These are phyloP conservation scores for Penicillium verhagenii DNA, from an alignment of 495 filamentous ascomycete genomes.

Conservation along the genomic window DNA sequence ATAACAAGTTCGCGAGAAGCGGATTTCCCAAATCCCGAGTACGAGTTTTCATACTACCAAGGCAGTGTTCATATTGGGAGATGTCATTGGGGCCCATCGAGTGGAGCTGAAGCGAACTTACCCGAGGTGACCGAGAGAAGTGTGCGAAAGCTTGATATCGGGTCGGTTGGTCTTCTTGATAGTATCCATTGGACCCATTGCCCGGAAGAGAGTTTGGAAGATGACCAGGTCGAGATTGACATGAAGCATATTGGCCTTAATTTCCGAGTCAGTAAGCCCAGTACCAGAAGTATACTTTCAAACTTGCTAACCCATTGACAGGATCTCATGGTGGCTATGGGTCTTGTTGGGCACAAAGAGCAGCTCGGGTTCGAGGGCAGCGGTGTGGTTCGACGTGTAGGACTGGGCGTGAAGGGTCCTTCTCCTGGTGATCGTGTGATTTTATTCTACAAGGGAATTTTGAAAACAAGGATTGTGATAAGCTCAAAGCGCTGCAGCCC, in stretches of 20 bases:
- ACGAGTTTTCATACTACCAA: slow-evolving; percentile 29
- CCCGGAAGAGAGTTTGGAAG: no score
- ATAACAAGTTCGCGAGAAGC: background rate
- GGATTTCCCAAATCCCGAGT: slow-evolving; percentile 16
- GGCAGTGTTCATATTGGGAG: slow-evolving; percentile 6
- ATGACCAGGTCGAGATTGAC: no score
- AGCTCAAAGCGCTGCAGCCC: slow-evolving; percentile 18
- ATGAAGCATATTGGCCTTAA: no score
- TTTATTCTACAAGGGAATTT: slow-evolving; percentile 28
- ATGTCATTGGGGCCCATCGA: slow-evolving; percentile 33
- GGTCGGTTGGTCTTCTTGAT: background rate
- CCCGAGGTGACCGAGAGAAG: background rate
- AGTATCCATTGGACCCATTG: background rate
- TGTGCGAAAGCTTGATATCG: no score
- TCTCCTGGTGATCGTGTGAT: slow-evolving; percentile 43
- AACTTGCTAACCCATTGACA: background rate
- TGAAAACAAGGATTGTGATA: slow-evolving; percentile 21
- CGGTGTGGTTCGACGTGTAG: slow-evolving; percentile 38
- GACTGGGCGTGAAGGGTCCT: slow-evolving; percentile 21
- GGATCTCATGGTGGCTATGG: slow-evolving; percentile 41
- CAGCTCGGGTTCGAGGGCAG: slow-evolving; percentile 41
- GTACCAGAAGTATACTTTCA: no score
- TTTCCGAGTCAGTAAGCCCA: no score
- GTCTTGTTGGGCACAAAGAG: slow-evolving; percentile 31
- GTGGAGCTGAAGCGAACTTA: background rate